These are phyloP conservation scores for Vaucheria bursata DNA, from an alignment of 352 stramenopile species.

Conservation along the genomic window DNA sequence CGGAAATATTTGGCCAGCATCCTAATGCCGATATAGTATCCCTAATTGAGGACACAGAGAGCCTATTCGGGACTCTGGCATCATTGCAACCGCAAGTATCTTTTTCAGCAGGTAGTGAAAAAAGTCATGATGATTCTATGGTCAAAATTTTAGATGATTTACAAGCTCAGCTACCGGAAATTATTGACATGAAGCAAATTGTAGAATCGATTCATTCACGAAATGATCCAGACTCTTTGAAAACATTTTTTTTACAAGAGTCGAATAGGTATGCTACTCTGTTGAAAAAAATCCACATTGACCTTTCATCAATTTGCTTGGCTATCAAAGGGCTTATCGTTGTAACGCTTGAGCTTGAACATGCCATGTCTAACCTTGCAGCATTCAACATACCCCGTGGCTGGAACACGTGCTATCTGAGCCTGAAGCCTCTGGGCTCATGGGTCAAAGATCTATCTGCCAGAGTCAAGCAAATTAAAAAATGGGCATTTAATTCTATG, in stretches of 20 bases:
- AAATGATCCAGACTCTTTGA: slow-evolving; percentile 64
- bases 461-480: slow-evolving; percentile 74
- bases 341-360: slow-evolving; percentile 86
- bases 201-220: slow-evolving; percentile 55
- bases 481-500: slow-evolving; percentile 69
- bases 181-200: not conserved
- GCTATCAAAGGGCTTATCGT: slow-evolving; percentile 82
- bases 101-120: slow-evolving; percentile 12
- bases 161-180: not conserved
- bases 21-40: slow-evolving; percentile 87
- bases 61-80: slow-evolving; percentile 75
- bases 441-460: slow-evolving; percentile 83
- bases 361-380: slow-evolving; percentile 66
- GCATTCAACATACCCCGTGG: slow-evolving; percentile 55
- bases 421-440: slow-evolving; percentile 76
- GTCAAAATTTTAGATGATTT: no score
- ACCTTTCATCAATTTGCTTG: slow-evolving; percentile 71
- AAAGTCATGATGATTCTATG: not conserved
- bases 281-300: slow-evolving; percentile 60
- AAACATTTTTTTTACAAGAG: slow-evolving; percentile 87
- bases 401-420: slow-evolving; percentile 87
- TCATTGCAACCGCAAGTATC: slow-evolving; percentile 60
- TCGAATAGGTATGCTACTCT: slow-evolving; percentile 58
- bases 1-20: slow-evolving; percentile 84
- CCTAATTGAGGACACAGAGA: slow-evolving; percentile 80